These are phyloP conservation scores for Musa itinerans DNA, from an alignment of 176 grass and related monocot genomes.

Conservation along the genomic window DNA sequence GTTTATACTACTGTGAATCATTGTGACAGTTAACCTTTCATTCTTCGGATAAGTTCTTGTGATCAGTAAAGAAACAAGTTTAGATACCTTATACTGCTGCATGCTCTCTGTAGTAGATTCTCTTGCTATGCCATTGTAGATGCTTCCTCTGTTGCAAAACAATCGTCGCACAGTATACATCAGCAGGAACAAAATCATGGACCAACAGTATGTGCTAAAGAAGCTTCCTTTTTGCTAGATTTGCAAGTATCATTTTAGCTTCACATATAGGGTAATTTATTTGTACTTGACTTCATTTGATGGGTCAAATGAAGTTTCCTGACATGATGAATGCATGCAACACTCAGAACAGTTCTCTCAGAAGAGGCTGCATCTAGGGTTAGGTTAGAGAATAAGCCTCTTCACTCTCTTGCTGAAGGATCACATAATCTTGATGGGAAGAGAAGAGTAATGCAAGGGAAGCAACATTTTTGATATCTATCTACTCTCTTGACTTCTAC, in stretches of 20 bases:
- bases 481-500: background rate
- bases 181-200: too few species aligned
- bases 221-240: too few species aligned
- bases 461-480: too few species aligned
- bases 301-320: background rate
- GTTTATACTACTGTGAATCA: too few species aligned
- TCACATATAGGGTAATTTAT: too few species aligned
- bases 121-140: background rate
- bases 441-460: too few species aligned
- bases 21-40: too few species aligned
- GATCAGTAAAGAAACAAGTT: background rate
- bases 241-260: too few species aligned
- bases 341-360: background rate
- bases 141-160: background rate
- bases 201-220: too few species aligned
- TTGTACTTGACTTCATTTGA: too few species aligned
- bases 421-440: background rate
- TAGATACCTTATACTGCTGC: background rate
- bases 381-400: background rate
- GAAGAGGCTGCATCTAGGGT: too few species aligned
- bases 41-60: too few species aligned
- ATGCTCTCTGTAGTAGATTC: background rate
- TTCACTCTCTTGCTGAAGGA: background rate
- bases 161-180: background rate
- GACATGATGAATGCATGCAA: constrained; percentile 1